Percentiles rank a stretch among this genome's conserved stretches.
These are phyloP conservation scores for Microcyclospora tardicrescens DNA, from an alignment of 2,329 filamentous ascomycete species.

Conservation along the genomic window DNA sequence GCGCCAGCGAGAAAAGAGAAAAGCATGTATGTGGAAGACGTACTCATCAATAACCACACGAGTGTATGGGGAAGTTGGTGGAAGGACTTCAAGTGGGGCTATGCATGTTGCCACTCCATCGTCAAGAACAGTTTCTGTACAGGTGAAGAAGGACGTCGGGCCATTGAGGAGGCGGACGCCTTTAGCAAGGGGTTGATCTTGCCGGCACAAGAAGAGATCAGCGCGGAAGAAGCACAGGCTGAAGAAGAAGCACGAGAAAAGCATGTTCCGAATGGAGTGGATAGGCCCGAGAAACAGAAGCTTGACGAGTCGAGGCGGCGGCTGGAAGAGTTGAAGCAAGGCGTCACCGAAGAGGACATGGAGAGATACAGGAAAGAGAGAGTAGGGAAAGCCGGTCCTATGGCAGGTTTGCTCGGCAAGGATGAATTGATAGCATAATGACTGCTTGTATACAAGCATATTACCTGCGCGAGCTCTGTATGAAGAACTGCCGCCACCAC, in stretches of 20 bases:
- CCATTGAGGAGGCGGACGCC: slow-evolving; percentile 63
- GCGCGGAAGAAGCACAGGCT: slow-evolving; percentile 29
- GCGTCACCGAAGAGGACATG: slow-evolving; percentile 70
- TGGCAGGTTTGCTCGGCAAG: slow-evolving; percentile 67
- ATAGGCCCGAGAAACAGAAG: slow-evolving; percentile 28
- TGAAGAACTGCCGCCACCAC: too few species aligned
- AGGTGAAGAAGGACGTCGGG: slow-evolving; percentile 71
- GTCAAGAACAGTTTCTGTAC: slow-evolving; percentile 98
- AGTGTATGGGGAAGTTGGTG: slow-evolving; percentile 97
- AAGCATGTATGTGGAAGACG: slow-evolving; percentile 85
- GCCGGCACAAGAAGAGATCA: slow-evolving; percentile 18
- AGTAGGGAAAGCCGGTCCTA: slow-evolving; percentile 65
- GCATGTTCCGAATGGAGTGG: slow-evolving; percentile 32
- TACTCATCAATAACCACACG: slow-evolving; percentile 80
- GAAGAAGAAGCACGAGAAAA: slow-evolving; percentile 29
- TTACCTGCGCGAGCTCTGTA: too few species aligned
- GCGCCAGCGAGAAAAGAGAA: slow-evolving; percentile 60
- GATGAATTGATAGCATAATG: slow-evolving; percentile 43
- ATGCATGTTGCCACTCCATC: slow-evolving; percentile 83
- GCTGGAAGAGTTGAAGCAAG: slow-evolving; percentile 63
- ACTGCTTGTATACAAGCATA: neutral
- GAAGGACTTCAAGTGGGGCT: slow-evolving; percentile 90
- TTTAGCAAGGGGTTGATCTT: slow-evolving; percentile 38
- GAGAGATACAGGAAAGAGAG: slow-evolving; percentile 72
- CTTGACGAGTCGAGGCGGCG: slow-evolving; percentile 52